Percentiles rank a stretch among this genome's conserved stretches.
These are phyloP conservation scores for Aspergillus steynii DNA, from an alignment of 495 filamentous ascomycete genomes.

Conservation along the genomic window DNA sequence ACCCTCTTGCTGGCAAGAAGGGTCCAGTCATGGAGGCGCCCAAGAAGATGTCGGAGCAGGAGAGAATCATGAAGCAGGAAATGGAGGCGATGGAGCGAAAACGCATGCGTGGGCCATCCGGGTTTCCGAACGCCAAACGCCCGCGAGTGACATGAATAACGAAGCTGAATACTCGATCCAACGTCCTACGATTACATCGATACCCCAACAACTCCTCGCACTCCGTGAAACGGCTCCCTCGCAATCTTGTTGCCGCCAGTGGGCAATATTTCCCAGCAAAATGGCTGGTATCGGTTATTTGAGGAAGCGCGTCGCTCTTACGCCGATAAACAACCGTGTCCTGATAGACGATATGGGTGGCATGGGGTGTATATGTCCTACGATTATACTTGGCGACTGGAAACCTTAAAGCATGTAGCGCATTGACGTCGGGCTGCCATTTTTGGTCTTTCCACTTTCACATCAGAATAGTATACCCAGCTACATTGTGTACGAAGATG, in stretches of 20 bases:
- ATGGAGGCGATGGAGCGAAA: constrained; percentile 70
- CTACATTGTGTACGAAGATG: not conserved
- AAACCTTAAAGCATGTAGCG: no score
- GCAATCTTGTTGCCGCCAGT: not conserved
- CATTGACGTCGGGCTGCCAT: not conserved
- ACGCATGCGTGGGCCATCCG: constrained; percentile 40
- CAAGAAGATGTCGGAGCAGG: constrained; percentile 83
- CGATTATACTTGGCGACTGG: not conserved
- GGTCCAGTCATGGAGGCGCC: constrained; percentile 58
- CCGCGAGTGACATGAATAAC: constrained; percentile 31
- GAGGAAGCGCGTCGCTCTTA: not conserved
- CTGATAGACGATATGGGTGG: not conserved
- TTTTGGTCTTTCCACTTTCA: not conserved
- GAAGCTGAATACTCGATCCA: not conserved
- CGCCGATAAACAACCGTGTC: not conserved
- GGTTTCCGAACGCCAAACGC: constrained; percentile 37
- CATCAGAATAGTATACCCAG: not conserved
- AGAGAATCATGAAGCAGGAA: constrained; percentile 87
- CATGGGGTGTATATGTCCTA: not conserved
- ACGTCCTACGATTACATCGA: not conserved
- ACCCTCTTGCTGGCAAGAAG: constrained; percentile 65
- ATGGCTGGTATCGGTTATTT: not conserved
- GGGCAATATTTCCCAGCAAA: not conserved
- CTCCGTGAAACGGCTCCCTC: not conserved
- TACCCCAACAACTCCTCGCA: not conserved